phyloP scores from a whole-genome alignment of 31 red algal species.

The Odonthalia washingtoniensis region DNA sequence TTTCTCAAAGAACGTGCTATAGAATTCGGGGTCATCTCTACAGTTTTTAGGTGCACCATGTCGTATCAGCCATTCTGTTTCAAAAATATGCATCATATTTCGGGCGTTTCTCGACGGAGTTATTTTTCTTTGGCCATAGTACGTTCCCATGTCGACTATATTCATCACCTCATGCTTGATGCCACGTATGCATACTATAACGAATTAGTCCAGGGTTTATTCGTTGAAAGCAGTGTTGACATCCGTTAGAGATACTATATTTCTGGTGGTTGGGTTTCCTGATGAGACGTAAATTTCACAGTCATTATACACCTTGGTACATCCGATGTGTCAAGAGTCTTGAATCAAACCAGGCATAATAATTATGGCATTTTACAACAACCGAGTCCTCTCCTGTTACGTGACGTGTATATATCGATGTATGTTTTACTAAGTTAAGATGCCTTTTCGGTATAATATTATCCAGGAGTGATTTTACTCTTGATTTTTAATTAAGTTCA shows the following conservation, averaged over 20 bases:
- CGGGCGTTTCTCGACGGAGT: neutral
- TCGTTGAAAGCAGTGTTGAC: slow-evolving; percentile 47
- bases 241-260: slow-evolving; percentile 21
- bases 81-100: slow-evolving; percentile 25
- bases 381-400: neutral
- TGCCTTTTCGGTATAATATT: too few relatives aligned
- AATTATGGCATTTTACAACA: neutral
- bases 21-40: slow-evolving; percentile 35
- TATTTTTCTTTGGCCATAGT: slow-evolving; percentile 9
- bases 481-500: too few relatives aligned
- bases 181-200: neutral
- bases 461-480: too few relatives aligned
- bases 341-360: neutral
- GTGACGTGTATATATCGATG: slow-evolving; percentile 28
- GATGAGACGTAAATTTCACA: slow-evolving; percentile 25
- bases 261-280: neutral
- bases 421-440: too few relatives aligned
- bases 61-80: slow-evolving; percentile 27
- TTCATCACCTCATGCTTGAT: slow-evolving; percentile 1
- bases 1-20: neutral
- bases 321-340: too few relatives aligned
- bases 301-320: neutral
- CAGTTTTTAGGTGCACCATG: slow-evolving; percentile 42
- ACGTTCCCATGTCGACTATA: slow-evolving; percentile 19
- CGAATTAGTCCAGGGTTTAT: slow-evolving; percentile 14